These are phyloP conservation scores for Zhuliangozyma parablackwelliae DNA, from an alignment of 1,139 yeast genomes.

Conservation along the genomic window DNA sequence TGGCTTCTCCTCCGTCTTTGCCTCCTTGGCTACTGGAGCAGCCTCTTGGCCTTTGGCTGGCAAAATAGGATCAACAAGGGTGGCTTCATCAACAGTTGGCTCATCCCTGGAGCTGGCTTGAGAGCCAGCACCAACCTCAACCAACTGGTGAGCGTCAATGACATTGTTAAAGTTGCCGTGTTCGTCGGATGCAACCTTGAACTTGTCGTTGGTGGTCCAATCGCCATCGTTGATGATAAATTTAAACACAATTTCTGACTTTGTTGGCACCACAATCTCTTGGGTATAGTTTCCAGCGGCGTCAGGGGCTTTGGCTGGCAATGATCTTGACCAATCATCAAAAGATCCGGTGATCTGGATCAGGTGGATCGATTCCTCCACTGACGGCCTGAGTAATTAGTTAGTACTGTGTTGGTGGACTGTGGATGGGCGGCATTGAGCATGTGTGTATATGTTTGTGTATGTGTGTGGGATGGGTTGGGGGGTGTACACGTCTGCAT, in stretches of 20 bases:
- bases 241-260: constrained; percentile 27
- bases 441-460: too few relatives aligned
- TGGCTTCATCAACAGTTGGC: too few relatives aligned
- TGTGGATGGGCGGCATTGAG: not conserved
- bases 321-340: constrained; percentile 34
- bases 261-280: constrained; percentile 11
- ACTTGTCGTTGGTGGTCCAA: constrained; percentile 29
- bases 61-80: too few relatives aligned
- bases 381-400: constrained; percentile 7
- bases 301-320: constrained; percentile 10
- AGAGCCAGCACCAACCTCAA: not conserved
- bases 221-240: constrained; percentile 32
- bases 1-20: too few relatives aligned
- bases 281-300: constrained; percentile 6
- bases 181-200: constrained; percentile 26
- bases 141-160: constrained; percentile 26
- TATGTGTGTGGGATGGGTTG: too few relatives aligned
- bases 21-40: too few relatives aligned
- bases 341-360: constrained; percentile 42
- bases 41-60: too few relatives aligned
- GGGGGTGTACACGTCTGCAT: too few relatives aligned
- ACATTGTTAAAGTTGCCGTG: constrained; percentile 37
- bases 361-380: constrained; percentile 13
- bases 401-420: constrained; percentile 1
- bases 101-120: too few relatives aligned